These are phyloP conservation scores for Neofusicoccum cordaticola DNA, from an alignment of 2,329 filamentous ascomycete species.

Conservation along the genomic window DNA sequence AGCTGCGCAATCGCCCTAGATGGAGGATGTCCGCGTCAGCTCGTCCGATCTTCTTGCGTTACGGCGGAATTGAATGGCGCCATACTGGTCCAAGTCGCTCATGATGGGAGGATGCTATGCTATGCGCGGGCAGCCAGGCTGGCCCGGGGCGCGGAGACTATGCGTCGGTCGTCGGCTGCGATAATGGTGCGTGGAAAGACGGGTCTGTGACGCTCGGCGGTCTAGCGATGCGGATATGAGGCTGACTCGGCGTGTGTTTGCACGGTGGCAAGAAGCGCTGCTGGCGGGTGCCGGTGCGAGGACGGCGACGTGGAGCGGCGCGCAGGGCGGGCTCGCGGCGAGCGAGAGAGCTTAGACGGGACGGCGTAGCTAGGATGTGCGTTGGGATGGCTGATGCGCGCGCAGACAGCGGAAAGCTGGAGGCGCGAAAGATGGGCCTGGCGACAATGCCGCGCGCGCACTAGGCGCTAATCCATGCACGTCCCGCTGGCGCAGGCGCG, in stretches of 20 bases:
- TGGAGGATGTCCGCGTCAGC: background rate
- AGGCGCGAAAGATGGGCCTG: background rate
- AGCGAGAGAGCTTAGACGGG: background rate
- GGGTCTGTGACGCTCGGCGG: background rate
- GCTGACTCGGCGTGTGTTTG: background rate
- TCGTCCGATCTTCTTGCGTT: background rate
- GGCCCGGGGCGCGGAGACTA: background rate
- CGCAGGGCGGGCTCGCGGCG: background rate
- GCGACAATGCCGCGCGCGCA: background rate
- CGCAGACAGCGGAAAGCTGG: background rate
- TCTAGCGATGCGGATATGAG: background rate
- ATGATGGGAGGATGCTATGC: constrained; percentile 50
- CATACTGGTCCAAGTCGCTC: constrained; percentile 91
- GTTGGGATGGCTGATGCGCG: background rate
- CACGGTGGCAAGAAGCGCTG: background rate
- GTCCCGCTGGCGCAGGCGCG: too few species aligned
- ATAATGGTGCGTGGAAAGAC: background rate
- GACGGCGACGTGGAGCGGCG: background rate
- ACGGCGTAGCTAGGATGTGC: background rate
- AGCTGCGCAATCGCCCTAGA: constrained; percentile 88
- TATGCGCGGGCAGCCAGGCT: background rate
- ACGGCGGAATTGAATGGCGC: constrained; percentile 8
- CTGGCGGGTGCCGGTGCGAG: background rate
- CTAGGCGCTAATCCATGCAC: background rate
- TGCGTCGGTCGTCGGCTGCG: background rate